Base-by-base conservation (phyloP, 306 rosid genomes). In the Nissolia schottii region DNA sequence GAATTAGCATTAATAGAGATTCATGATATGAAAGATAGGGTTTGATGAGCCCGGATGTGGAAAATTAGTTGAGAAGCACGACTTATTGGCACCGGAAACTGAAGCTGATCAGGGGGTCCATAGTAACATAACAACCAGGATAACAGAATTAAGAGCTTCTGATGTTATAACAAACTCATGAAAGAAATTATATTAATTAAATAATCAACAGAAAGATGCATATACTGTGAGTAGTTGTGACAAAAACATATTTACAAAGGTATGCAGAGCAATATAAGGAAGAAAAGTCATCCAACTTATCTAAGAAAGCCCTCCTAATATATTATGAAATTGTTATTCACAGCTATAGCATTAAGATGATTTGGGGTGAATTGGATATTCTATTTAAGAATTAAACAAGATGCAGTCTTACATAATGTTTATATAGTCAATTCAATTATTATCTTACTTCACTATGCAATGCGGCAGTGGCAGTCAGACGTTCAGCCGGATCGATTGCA, bases 381-480 rank as follows among this genome's bases (percentile, higher is more conserved):
- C 58, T 50, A 6, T 61, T 69, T 68, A 5, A 56, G 18, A 48
- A 32, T 35, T 19, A 66, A 14, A 69, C 32, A 59, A 41, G 46
- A 50, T 6, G 27, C 58, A 13, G 18, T 41, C 49, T 41, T 41
- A 4, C 16, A 45, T 15, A 70, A 70, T 15, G 60, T 41, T 62
- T 66, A 80, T 46, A 5, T 38, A 40, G 41, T 45, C 34, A 28
- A 45, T 67, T 66, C 74, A 38, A 46, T 43, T 74, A 35, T 71
- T 79, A 82, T 80, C 96, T 91, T 83, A 82, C 86, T 54, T 82
- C 86, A 70, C 83, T 78, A 28, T 74, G 82, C 71, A 82, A 74
- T 18, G 86, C 86, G 48, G 81, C 70, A 38, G 86, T 79, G 58
- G 86, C 83, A 16, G 86, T 82, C 28, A 67, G 57, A 23, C 86